Conservation (phyloP, 306 rosid species). For the Malus asiatica region DNA sequence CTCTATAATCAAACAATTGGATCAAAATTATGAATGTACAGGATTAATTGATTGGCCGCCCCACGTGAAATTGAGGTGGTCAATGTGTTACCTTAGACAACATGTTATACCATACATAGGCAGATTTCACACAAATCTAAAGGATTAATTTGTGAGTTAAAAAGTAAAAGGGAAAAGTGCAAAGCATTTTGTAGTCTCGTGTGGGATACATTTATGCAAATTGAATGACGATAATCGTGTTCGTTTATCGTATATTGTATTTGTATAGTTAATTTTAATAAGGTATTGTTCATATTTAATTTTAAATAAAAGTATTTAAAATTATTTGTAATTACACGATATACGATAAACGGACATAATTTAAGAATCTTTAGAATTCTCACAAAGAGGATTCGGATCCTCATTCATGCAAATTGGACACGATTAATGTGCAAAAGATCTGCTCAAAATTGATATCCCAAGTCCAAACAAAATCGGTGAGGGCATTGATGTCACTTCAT, state of each 20-base stretch:
- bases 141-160: background rate
- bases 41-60: background rate
- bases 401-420: background rate
- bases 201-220: background rate
- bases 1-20: background rate
- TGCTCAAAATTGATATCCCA: background rate
- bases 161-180: background rate
- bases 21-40: background rate
- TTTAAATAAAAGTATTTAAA: no score
- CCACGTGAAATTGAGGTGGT: background rate
- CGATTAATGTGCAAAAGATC: background rate
- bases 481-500: background rate
- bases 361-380: no score
- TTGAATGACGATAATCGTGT: no score
- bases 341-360: no score
- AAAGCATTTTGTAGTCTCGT: background rate
- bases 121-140: background rate
- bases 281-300: no score
- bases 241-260: no score
- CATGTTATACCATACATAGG: background rate
- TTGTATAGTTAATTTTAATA: rapidly evolving
- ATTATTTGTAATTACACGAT: rapidly evolving
- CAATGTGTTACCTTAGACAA: background rate
- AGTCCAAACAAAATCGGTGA: background rate
- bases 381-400: no score